Evolutionary conservation across 805 yeast genomes (phyloP).

Genomic region (Teunomyces aglyptinius): DNA sequence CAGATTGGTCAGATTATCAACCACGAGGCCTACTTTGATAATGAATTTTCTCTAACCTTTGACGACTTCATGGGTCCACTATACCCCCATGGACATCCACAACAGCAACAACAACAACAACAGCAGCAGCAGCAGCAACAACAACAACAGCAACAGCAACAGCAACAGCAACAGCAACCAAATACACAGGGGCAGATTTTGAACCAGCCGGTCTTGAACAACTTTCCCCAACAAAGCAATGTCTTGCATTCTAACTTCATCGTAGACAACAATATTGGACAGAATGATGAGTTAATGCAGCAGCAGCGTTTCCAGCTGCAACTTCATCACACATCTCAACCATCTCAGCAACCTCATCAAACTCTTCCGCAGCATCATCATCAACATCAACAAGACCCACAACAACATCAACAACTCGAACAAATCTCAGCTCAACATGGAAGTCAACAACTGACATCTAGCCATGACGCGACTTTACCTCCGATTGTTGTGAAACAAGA

Average conservation of each 20-base stretch:
- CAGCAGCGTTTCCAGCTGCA: conserved; percentile 5
- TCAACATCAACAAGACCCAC: not conserved
- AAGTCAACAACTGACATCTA: not conserved
- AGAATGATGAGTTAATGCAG: not conserved
- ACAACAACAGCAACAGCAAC: conserved; percentile 8
- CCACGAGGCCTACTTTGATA: conserved; percentile 39
- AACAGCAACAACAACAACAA: not conserved
- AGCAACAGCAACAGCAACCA: conserved; percentile 10
- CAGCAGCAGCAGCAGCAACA: conserved; percentile 4
- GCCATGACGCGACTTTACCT: not conserved
- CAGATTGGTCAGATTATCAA: conserved; percentile 73
- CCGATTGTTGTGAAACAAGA: conserved; percentile 1
- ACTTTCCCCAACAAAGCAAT: not conserved
- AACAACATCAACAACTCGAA: not conserved
- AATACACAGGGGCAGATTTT: conserved; percentile 3
- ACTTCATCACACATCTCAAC: not conserved
- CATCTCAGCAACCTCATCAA: not conserved
- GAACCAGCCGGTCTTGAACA: conserved; percentile 2
- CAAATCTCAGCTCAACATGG: not conserved
- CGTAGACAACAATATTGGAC: not conserved
- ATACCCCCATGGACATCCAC: conserved; percentile 7
- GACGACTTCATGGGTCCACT: conserved; percentile 16
- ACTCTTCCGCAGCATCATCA: conserved; percentile 5
- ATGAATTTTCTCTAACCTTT: conserved; percentile 16
- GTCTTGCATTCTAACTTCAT: not conserved